Evolutionary conservation across 2,329 filamentous ascomycete genomes (phyloP).

Genomic region (Fusarium tjaetaba): DNA sequence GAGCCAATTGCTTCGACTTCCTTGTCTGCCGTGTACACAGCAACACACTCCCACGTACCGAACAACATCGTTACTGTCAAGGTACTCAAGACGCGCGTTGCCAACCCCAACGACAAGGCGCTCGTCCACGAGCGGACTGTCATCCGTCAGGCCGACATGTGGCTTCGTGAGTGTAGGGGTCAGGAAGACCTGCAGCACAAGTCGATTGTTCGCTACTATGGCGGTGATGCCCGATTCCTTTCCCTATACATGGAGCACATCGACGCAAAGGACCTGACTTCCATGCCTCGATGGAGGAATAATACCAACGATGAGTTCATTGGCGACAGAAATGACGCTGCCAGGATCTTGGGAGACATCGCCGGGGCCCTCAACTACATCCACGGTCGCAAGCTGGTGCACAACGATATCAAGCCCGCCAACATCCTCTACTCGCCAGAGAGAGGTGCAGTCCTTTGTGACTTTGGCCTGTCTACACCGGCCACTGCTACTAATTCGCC

Average conservation of each 20-base stretch:
- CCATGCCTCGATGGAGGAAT: constrained; percentile 60
- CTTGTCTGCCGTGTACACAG: constrained; percentile 66
- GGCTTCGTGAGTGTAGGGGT: constrained; percentile 66
- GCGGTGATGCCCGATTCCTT: constrained; percentile 68
- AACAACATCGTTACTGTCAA: constrained; percentile 68
- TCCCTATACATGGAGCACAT: constrained; percentile 71
- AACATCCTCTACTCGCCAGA: constrained; percentile 70
- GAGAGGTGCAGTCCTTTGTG: constrained; percentile 68
- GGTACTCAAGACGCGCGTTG: constrained; percentile 64
- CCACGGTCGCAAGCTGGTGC: constrained; percentile 62
- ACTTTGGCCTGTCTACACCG: constrained; percentile 66
- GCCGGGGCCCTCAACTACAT: constrained; percentile 65
- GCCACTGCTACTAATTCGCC: constrained; percentile 56
- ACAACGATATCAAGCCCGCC: constrained; percentile 71
- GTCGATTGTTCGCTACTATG: constrained; percentile 67
- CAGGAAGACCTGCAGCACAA: constrained; percentile 65
- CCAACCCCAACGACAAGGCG: constrained; percentile 55
- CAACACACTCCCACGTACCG: constrained; percentile 61
- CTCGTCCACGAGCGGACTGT: constrained; percentile 64
- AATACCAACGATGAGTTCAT: constrained; percentile 59
- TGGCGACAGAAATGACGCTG: constrained; percentile 60
- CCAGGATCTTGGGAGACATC: constrained; percentile 65
- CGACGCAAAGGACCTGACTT: constrained; percentile 64
- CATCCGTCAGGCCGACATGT: constrained; percentile 68
- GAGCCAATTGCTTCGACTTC: constrained; percentile 66